Percentiles rank a stretch among this genome's conserved stretches.
Evolutionary conservation across 352 stramenopile genomes (phyloP).

Genomic region (Globisporangium canariense): DNA sequence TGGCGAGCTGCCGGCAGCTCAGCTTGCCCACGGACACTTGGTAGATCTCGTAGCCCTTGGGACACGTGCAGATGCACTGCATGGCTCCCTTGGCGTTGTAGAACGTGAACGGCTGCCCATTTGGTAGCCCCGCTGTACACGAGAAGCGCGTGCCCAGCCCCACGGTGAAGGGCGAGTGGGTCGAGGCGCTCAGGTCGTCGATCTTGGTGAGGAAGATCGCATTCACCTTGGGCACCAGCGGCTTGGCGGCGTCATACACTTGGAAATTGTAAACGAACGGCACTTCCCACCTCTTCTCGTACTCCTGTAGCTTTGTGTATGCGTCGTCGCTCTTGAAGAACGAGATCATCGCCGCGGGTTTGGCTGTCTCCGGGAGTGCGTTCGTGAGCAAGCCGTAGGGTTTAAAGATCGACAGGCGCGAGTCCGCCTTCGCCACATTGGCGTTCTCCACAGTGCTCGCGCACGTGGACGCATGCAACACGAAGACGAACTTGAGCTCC

Average conservation of each 20-base stretch:
- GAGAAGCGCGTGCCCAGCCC: neutral
- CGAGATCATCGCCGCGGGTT: neutral
- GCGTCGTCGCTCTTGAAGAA: constrained; percentile 14
- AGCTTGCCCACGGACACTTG: neutral
- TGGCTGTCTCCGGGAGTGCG: neutral
- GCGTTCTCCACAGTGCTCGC: neutral
- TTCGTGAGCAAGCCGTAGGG: neutral
- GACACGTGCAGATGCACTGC: constrained; percentile 21
- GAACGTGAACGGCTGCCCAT: constrained; percentile 13
- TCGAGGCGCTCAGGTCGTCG: neutral
- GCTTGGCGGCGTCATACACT: constrained; percentile 6
- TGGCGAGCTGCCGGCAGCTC: constrained; percentile 11
- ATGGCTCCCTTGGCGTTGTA: neutral
- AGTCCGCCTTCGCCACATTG: neutral
- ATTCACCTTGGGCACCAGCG: neutral
- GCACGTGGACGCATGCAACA: constrained; percentile 2
- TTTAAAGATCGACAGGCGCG: constrained; percentile 4
- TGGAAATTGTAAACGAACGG: constrained; percentile 17
- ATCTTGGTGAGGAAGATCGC: constrained; percentile 14
- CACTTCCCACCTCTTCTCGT: neutral
- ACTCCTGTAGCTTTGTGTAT: constrained; percentile 6
- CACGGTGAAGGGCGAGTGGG: neutral
- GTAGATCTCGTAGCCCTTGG: constrained; percentile 18
- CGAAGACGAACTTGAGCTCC: constrained; percentile 15
- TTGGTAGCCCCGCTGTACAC: constrained; percentile 15